Conservation (phyloP, 192 early-diverging fungal species). For the Obelidium mucronatum region DNA sequence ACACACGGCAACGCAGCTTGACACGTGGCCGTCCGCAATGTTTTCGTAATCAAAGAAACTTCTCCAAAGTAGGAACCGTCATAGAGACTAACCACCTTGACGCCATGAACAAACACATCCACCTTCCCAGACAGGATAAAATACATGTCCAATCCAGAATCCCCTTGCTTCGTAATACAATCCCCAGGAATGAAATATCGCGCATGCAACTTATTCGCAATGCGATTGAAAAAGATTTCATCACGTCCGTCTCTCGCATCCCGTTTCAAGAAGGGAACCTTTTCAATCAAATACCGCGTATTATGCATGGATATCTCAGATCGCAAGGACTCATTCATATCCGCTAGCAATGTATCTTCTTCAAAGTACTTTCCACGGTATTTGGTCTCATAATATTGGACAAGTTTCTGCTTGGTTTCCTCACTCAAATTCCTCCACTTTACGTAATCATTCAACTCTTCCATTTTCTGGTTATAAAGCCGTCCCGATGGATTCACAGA, state of each 20-base stretch:
- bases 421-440: conserved; percentile 32
- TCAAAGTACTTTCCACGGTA: conserved; percentile 43
- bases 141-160: conserved; percentile 40
- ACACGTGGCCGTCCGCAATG: not conserved
- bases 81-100: conserved; percentile 9
- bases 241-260: conserved; percentile 41
- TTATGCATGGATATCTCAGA: conserved; percentile 46
- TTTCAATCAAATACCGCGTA: not conserved
- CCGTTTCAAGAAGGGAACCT: no score
- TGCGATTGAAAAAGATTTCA: conserved; percentile 35
- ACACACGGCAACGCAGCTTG: no score
- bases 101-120: conserved; percentile 23
- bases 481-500: conserved; percentile 13
- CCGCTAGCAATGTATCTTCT: no score
- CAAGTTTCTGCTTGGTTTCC: conserved; percentile 23
- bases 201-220: conserved; percentile 17
- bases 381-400: conserved; percentile 38
- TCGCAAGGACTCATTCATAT: conserved; percentile 38
- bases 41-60: not conserved
- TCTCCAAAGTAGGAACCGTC: conserved; percentile 46
- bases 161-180: conserved; percentile 36
- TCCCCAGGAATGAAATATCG: conserved; percentile 39
- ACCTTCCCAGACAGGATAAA: conserved; percentile 40
- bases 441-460: conserved; percentile 41
- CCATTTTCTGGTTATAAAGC: no score